These are phyloP conservation scores for Dactylellina sp. DNA, from an alignment of 2,329 filamentous ascomycete species.

Conservation along the genomic window DNA sequence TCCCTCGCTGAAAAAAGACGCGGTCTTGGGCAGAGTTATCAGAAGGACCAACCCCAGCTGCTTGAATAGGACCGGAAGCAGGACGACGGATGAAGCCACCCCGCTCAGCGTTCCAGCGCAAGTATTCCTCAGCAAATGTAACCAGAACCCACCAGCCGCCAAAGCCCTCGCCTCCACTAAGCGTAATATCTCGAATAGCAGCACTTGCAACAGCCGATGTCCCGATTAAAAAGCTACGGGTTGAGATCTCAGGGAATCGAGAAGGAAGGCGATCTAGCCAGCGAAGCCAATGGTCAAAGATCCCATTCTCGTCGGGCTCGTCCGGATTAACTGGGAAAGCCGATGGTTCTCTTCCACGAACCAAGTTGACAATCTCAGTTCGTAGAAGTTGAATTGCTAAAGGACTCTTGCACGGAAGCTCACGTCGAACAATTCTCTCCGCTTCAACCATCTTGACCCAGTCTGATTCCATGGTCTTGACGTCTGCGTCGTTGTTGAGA, in stretches of 20 bases:
- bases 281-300: conserved; percentile 81
- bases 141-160: conserved; percentile 96
- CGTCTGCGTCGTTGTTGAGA: conserved; percentile 86
- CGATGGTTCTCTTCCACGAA: conserved; percentile 65
- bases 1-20: conserved; percentile 31
- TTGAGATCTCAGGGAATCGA: conserved; percentile 79
- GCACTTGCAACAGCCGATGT: conserved; percentile 80
- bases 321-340: conserved; percentile 57
- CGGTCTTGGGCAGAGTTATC: conserved; percentile 5
- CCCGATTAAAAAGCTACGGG: conserved; percentile 79
- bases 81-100: conserved; percentile 80
- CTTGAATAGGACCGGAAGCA: conserved; percentile 33
- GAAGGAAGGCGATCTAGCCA: conserved; percentile 77
- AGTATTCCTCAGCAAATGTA: conserved; percentile 95
- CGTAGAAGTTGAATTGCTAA: conserved; percentile 63
- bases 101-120: conserved; percentile 86
- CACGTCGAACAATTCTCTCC: conserved; percentile 70
- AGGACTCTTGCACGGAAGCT: conserved; percentile 69
- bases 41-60: not conserved
- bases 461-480: conserved; percentile 95
- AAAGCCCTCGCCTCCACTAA: conserved; percentile 81
- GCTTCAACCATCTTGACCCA: conserved; percentile 76
- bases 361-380: conserved; percentile 73
- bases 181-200: conserved; percentile 83
- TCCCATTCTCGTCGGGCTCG: conserved; percentile 68